Base-by-base conservation (phyloP, 305 asterid genomes). In the Withania somnifera region DNA sequence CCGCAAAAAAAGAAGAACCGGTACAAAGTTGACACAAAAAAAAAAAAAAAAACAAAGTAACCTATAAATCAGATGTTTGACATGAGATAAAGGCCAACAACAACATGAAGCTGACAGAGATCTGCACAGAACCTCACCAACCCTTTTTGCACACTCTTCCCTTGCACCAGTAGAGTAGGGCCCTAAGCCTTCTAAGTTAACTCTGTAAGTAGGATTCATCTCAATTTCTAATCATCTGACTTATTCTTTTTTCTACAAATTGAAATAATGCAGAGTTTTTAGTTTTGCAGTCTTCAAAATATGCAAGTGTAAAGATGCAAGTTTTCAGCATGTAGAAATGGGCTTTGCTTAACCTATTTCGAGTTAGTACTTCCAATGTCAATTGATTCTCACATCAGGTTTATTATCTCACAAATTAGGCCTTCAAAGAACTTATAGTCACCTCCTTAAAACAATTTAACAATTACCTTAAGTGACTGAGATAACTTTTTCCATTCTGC, bases 401-500 rank as follows among this genome's bases (percentile, higher is more conserved):
- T 50, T 47, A 26, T 30, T 47, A 75, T 17, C 57, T 50, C 45
- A 50, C 34, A 68, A 68, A 11, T 40, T 67, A 20, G 54, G 54
- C 54, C 53, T 68, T 68, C 77, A 68, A 40, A 42, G 34, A 63
- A 78, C 66, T 81, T 78, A n/a, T 56, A 57, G 17, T 56, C 52
- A 68, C 67, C 51, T 26, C 68, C 45, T 32, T 66, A 52, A 58
- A 34, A 79, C 36, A 52, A 71, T 80, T 84, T 77, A 82, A 79
- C 76, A 78, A 83, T 73, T 82, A 95, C 98, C 98, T 94, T 96
- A 40, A 96, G 97, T 7, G 93, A 83, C 83, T 36, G 22, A 17
- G 98, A 88, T 86, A 94, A 87, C 88, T 91, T 91, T 83, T 84
- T 93, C 98, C 98, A 96, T 64, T 91, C 98, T 52, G 91, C 78